Conservation (phyloP, 1,284 basidiomycete species). For the Heterobasidion irregulare region DNA sequence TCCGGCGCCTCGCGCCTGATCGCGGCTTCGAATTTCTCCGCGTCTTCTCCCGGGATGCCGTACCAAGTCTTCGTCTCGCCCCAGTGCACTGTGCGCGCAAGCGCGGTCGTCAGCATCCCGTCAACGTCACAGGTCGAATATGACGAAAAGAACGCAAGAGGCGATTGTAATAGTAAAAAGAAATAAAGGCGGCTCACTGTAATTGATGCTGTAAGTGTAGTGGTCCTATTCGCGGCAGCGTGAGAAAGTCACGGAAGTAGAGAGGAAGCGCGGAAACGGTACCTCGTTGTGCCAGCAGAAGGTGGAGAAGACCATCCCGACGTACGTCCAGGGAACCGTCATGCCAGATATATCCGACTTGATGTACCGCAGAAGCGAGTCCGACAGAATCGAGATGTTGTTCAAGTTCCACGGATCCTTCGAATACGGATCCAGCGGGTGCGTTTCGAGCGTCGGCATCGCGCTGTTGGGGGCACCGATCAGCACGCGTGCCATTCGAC, state of each 20-base stretch:
- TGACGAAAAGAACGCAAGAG: no score
- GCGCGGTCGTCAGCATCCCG: neutral
- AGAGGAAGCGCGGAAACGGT: slow-evolving; percentile 8
- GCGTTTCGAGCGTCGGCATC: slow-evolving; percentile 90
- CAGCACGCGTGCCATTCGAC: neutral
- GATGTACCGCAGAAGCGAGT: slow-evolving; percentile 88
- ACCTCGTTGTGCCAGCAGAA: slow-evolving; percentile 99
- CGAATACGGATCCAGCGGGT: slow-evolving; percentile 82
- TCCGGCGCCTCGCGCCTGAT: slow-evolving; percentile 95
- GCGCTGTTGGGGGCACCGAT: slow-evolving; percentile 43
- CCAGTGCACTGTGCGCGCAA: slow-evolving; percentile 77
- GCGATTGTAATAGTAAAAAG: neutral
- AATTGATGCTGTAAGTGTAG: slow-evolving; percentile 95
- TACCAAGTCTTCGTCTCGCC: slow-evolving; percentile 99
- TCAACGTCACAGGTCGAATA: neutral
- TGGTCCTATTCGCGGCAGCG: slow-evolving; percentile 62
- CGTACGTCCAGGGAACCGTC: slow-evolving; percentile 99
- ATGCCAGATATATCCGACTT: slow-evolving; percentile 99
- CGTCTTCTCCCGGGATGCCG: slow-evolving; percentile 90
- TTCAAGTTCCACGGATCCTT: slow-evolving; percentile 97
- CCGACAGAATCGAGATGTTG: slow-evolving; percentile 87
- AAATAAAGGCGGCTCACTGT: slow-evolving; percentile 51
- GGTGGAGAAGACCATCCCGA: slow-evolving; percentile 98
- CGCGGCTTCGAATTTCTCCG: slow-evolving; percentile 93
- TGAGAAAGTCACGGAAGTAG: neutral